Percentiles rank a stretch among this genome's conserved stretches.
These are phyloP conservation scores for Fusarium sp. DNA, from an alignment of 2,329 filamentous ascomycete species.

Conservation along the genomic window DNA sequence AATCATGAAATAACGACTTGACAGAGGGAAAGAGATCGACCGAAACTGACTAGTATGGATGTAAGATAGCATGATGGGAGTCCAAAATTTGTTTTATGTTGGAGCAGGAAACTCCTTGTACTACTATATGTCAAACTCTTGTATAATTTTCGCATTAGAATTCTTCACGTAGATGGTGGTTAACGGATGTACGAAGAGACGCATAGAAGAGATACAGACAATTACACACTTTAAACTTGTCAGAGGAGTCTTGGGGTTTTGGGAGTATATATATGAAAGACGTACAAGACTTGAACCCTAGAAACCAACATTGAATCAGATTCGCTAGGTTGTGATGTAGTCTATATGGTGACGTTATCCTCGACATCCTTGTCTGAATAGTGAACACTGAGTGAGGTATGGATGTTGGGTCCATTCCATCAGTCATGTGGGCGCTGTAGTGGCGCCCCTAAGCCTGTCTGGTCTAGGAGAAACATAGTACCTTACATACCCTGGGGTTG, in stretches of 20 bases:
- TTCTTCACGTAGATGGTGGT: background rate
- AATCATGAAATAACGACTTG: background rate
- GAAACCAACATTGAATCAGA: background rate
- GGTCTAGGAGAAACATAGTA: background rate
- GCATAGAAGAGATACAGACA: background rate
- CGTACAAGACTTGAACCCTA: no score
- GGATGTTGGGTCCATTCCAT: constrained; percentile 14
- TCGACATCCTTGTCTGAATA: constrained; percentile 1
- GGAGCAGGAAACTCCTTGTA: constrained; percentile 27
- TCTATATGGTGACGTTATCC: constrained; percentile 32
- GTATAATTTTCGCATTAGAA: constrained; percentile 21
- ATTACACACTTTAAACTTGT: background rate
- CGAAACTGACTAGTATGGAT: background rate
- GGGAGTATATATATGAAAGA: background rate
- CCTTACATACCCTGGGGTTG: constrained; percentile 7
- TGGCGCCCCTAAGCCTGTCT: constrained; percentile 22
- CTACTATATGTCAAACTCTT: constrained; percentile 22
- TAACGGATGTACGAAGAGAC: constrained; percentile 1
- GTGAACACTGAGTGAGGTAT: background rate
- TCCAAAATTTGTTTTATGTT: background rate
- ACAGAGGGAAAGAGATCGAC: background rate
- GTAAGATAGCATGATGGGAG: background rate
- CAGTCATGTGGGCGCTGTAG: constrained; percentile 30
- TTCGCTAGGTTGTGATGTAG: background rate
- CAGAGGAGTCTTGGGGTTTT: background rate